Base-by-base conservation (phyloP, 345 rosid species). In the Boechera divaricarpa region DNA sequence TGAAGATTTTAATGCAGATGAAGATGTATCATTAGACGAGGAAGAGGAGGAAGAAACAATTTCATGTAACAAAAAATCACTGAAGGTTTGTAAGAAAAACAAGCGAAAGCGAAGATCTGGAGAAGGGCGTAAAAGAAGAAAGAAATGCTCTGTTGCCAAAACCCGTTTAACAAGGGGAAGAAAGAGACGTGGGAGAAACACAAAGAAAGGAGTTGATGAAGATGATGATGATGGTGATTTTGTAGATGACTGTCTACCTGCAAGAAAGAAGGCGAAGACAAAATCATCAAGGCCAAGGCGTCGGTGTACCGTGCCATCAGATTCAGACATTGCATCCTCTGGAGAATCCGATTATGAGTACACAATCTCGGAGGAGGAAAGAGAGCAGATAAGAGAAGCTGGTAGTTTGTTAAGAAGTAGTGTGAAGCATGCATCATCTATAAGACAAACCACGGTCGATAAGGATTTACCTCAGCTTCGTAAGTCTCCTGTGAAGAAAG, bases 291-390 rank as follows among this genome's bases (percentile, higher is more conserved):
- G 84, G 77, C 85, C 76, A 79, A 88, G 86, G 80, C 86, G 86
- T 73, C 83, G 78, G 67, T 78, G 59, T 77, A 63, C 77, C 10
- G 74, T 83, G 57, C 57, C 79, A 64, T 92, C 98, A 33, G 99
- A 88, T 78, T 95, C 97, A 36, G 99, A 91, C 75, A 85, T 86
- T 69, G 79, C 73, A 35, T 70, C 73, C 44, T 82, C 91, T 45
- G 88, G 81, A 67, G 85, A 93, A 65, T 90, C 98, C 7, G 92
- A 91, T 82, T 80, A 55, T 55, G 97, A 89, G 54, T 92, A 83
- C 70, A 92, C 97, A 54, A 86, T 92, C 76, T 95, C 98, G 1
- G 99, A 91, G 87, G 98, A 96, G 82, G 95, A 96, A 89, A 87
- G 94, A 78, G 96, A 93, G 66, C 98, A 88, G 83, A 82, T 90